phyloP scores from a whole-genome alignment of 495 filamentous ascomycete genomes.

The Daldinia concentrica region DNA sequence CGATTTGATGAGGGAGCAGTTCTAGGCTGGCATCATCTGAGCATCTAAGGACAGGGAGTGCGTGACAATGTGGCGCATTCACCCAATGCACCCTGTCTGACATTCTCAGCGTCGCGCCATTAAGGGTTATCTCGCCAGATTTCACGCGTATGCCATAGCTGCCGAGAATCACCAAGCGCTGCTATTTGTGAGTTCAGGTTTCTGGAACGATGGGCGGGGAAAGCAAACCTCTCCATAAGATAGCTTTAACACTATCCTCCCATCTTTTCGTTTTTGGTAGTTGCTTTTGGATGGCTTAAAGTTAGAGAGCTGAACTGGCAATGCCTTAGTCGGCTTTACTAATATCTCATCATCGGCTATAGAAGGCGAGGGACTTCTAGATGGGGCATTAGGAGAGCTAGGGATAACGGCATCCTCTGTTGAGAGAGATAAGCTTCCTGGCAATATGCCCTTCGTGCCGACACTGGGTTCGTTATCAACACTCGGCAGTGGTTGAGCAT shows the following conservation, averaged over 20 bases:
- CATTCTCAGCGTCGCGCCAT: conserved; percentile 70
- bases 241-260: conserved; percentile 48
- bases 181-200: conserved; percentile 13
- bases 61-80: conserved; percentile 79
- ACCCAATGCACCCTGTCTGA: conserved; percentile 65
- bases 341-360: conserved; percentile 32
- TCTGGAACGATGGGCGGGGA: not conserved
- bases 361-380: conserved; percentile 32
- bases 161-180: conserved; percentile 76
- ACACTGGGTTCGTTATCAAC: conserved; percentile 19
- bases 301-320: conserved; percentile 50
- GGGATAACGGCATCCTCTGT: not conserved
- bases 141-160: conserved; percentile 77
- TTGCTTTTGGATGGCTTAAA: conserved; percentile 58
- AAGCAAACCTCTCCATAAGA: conserved; percentile 58
- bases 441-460: not conserved
- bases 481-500: conserved; percentile 8
- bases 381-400: not conserved
- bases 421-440: not conserved
- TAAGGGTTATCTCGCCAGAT: conserved; percentile 66
- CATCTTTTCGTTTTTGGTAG: conserved; percentile 50
- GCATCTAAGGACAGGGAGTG: conserved; percentile 75
- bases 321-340: conserved; percentile 16
- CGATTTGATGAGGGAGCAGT: conserved; percentile 59
- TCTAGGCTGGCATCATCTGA: conserved; percentile 60